phyloP scores from a whole-genome alignment of 129 eudicot species.

The Calendula officinalis region DNA sequence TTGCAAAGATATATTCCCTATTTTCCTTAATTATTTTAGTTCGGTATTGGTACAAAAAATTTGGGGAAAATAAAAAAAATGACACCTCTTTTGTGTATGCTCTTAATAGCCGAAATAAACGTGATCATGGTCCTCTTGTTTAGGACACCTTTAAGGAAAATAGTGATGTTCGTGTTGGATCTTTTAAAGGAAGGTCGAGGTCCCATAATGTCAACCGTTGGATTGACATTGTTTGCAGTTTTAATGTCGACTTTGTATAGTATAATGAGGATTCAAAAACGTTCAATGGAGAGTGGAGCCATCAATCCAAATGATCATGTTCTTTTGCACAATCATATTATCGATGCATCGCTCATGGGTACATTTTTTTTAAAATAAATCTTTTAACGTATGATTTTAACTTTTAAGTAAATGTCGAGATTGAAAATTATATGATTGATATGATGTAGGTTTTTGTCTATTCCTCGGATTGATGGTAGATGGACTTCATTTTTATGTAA shows the following conservation, averaged over 20 bases:
- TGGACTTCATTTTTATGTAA: conserved; percentile 77
- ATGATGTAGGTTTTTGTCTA: conserved; percentile 55
- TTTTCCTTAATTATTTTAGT: conserved; percentile 3
- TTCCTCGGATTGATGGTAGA: conserved; percentile 75
- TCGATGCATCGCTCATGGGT: conserved; percentile 85
- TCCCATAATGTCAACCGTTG: conserved; percentile 52
- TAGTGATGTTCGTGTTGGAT: conserved; percentile 51
- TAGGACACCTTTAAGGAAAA: conserved; percentile 68
- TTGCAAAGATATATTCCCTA: conserved; percentile 1
- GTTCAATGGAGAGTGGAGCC: conserved; percentile 35
- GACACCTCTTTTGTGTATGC: conserved; percentile 34
- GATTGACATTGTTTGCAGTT: conserved; percentile 45
- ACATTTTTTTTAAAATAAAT: background rate
- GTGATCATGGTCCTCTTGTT: conserved; percentile 60
- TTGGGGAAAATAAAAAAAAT: conserved; percentile 10
- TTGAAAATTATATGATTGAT: background rate
- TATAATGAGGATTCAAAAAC: conserved; percentile 40
- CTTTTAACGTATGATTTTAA: background rate
- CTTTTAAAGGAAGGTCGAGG: conserved; percentile 50
- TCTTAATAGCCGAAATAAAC: conserved; percentile 44
- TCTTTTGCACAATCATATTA: conserved; percentile 57
- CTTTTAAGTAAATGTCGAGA: background rate
- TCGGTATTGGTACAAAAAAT: background rate
- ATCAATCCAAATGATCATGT: conserved; percentile 73
- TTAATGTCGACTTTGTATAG: conserved; percentile 46